Percentiles rank a stretch among this genome's conserved stretches.
Conservation (phyloP, 176 grass and related monocot species). For the Ensete ventricosum region DNA sequence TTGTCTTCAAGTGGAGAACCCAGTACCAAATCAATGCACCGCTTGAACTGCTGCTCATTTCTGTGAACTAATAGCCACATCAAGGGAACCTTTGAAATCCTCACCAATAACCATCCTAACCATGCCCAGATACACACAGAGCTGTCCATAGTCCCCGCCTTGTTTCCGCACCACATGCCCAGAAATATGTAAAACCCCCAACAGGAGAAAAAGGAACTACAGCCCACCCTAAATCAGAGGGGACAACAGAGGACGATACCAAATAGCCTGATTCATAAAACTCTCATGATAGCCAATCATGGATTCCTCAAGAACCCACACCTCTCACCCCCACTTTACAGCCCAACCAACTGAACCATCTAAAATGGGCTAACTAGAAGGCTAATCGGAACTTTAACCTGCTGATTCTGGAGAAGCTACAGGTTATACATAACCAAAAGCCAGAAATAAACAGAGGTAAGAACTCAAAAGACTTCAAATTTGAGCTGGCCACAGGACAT, state of each 20-base stretch:
- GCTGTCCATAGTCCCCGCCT: background rate
- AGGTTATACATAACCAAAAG: background rate
- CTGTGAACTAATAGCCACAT: slow-evolving; percentile 17
- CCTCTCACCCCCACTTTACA: too few relatives aligned
- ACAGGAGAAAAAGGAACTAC: too few relatives aligned
- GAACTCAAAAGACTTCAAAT: slow-evolving; percentile 23
- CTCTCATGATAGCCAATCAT: background rate
- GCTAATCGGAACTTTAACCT: background rate
- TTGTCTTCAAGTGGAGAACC: slow-evolving; percentile 44
- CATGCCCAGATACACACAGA: background rate
- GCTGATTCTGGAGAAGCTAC: background rate
- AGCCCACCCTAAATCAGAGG: too few relatives aligned
- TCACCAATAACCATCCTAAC: background rate
- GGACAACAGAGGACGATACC: too few relatives aligned
- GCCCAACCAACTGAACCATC: background rate
- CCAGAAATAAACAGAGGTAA: background rate
- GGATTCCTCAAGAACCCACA: background rate
- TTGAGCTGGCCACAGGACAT: slow-evolving; percentile 46
- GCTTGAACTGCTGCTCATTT: slow-evolving; percentile 24
- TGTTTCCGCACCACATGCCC: background rate
- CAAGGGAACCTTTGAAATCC: slow-evolving; percentile 14
- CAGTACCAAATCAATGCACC: slow-evolving; percentile 39
- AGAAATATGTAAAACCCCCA: background rate
- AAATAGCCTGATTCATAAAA: too few relatives aligned
- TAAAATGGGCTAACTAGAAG: background rate